Percentiles rank a stretch among this genome's conserved stretches.
phyloP scores from a whole-genome alignment of 257 asterid species.

The Solanum chaucha region DNA sequence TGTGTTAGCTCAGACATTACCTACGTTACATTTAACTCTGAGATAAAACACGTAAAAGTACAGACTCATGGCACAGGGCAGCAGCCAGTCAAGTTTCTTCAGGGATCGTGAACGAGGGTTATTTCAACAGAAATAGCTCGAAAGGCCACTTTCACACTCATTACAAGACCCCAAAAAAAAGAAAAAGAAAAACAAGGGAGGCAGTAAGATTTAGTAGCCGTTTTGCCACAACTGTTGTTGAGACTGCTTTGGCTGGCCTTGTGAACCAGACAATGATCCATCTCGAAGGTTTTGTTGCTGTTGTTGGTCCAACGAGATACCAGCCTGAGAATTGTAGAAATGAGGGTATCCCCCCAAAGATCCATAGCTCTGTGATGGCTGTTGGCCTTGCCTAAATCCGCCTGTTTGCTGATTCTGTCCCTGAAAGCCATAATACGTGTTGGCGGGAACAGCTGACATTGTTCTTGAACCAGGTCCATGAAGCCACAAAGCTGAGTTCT shows the following conservation, averaged over 20 bases:
- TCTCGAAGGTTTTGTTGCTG: slow-evolving; percentile 62
- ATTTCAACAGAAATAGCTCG: slow-evolving; percentile 13
- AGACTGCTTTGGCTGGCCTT: slow-evolving; percentile 70
- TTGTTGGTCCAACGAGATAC: slow-evolving; percentile 47
- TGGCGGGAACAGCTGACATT: slow-evolving; percentile 54
- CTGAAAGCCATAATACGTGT: slow-evolving; percentile 42
- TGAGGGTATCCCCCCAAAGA: slow-evolving; percentile 45
- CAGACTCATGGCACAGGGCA: slow-evolving; percentile 39
- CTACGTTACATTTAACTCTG: slow-evolving; percentile 34
- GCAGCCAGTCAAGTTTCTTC: slow-evolving; percentile 28
- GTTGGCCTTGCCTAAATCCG: slow-evolving; percentile 54
- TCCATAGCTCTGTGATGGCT: slow-evolving; percentile 67
- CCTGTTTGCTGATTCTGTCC: slow-evolving; percentile 59
- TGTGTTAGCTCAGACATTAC: slow-evolving; percentile 29
- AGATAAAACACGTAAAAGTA: slow-evolving; percentile 30
- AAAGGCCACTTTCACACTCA: slow-evolving; percentile 48
- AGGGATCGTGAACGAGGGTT: slow-evolving; percentile 8
- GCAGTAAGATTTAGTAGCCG: slow-evolving; percentile 43
- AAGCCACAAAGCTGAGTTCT: slow-evolving; percentile 62
- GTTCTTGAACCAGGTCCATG: slow-evolving; percentile 74
- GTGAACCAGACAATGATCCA: slow-evolving; percentile 40
- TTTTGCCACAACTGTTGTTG: slow-evolving; percentile 71
- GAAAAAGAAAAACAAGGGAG: slow-evolving; percentile 3
- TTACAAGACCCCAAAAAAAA: slow-evolving; percentile 35
- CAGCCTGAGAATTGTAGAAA: slow-evolving; percentile 64